These are phyloP conservation scores for Cyclospora cayetanensis DNA, from an alignment of 169 alveolate species.

Conservation along the genomic window DNA sequence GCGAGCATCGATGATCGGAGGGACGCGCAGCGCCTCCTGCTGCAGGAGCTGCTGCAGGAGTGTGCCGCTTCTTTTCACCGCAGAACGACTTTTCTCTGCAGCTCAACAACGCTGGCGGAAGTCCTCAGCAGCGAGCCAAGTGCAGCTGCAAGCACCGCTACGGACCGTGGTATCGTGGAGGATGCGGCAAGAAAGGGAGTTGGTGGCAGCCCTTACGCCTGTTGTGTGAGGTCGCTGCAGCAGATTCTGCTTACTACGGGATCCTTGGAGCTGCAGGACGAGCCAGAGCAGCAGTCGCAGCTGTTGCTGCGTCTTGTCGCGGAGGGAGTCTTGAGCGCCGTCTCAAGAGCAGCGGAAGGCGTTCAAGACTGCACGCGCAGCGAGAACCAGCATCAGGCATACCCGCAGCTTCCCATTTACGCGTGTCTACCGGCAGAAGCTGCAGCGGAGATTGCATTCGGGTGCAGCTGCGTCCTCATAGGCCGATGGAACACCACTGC, in stretches of 20 bases:
- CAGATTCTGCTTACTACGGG: conserved; percentile 17
- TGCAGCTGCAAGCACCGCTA: neutral
- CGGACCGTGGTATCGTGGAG: neutral
- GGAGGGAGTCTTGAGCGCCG: neutral
- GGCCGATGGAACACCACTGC: neutral
- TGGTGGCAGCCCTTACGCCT: conserved; percentile 32
- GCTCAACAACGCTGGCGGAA: neutral
- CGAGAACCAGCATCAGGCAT: neutral
- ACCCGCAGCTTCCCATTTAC: neutral
- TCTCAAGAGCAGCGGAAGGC: neutral
- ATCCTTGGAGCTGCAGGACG: neutral
- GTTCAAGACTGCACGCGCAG: neutral
- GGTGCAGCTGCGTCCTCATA: conserved; percentile 21
- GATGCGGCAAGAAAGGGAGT: neutral
- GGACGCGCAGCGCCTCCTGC: neutral
- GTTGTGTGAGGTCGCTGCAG: conserved; percentile 30
- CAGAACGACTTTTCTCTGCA: neutral
- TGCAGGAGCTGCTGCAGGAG: neutral
- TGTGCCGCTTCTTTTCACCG: conserved; percentile 15
- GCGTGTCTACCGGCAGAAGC: neutral
- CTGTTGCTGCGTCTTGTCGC: neutral
- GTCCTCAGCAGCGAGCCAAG: conserved; percentile 19
- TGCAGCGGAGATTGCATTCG: neutral
- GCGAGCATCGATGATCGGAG: neutral
- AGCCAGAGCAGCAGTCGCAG: neutral